A percentile compares a stretch with the other conserved stretches of the same genome.
phyloP scores from a whole-genome alignment of 495 filamentous ascomycete genomes.

The Hypoxylon trugodes region DNA sequence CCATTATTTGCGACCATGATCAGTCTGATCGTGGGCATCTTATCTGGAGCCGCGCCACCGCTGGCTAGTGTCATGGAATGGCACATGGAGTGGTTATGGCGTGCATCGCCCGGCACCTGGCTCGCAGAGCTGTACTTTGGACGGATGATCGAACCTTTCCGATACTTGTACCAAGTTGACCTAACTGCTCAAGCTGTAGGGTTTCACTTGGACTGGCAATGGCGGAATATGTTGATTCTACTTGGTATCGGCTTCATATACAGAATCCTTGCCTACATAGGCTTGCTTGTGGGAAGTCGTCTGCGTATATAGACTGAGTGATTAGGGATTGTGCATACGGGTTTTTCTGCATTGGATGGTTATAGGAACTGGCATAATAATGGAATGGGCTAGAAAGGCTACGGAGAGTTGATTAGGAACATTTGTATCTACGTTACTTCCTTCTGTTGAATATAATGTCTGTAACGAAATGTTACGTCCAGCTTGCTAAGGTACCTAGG shows the following conservation, averaged over 20 bases:
- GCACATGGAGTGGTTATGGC: conserved; percentile 66
- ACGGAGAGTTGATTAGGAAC: not conserved
- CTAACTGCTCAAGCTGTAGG: conserved; percentile 47
- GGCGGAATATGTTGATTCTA: conserved; percentile 50
- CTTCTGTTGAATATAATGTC: too few species aligned
- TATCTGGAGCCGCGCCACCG: conserved; percentile 60
- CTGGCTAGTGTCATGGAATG: conserved; percentile 57
- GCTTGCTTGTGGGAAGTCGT: conserved; percentile 42
- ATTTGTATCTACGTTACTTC: too few species aligned
- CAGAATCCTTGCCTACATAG: conserved; percentile 53
- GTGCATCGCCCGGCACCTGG: conserved; percentile 62
- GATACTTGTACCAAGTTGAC: conserved; percentile 56
- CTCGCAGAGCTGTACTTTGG: conserved; percentile 65
- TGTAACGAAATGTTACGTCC: too few species aligned
- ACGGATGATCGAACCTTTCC: conserved; percentile 54
- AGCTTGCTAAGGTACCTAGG: too few species aligned
- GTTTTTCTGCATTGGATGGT: not conserved
- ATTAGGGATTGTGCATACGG: not conserved
- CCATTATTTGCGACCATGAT: conserved; percentile 59
- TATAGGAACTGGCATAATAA: not conserved
- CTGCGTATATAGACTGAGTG: conserved; percentile 31
- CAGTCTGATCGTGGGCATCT: conserved; percentile 56
- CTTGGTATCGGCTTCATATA: conserved; percentile 51
- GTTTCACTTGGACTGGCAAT: conserved; percentile 50
- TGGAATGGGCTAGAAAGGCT: not conserved